Base-by-base conservation (phyloP, 352 stramenopile species). In the Pythium monospermum region DNA sequence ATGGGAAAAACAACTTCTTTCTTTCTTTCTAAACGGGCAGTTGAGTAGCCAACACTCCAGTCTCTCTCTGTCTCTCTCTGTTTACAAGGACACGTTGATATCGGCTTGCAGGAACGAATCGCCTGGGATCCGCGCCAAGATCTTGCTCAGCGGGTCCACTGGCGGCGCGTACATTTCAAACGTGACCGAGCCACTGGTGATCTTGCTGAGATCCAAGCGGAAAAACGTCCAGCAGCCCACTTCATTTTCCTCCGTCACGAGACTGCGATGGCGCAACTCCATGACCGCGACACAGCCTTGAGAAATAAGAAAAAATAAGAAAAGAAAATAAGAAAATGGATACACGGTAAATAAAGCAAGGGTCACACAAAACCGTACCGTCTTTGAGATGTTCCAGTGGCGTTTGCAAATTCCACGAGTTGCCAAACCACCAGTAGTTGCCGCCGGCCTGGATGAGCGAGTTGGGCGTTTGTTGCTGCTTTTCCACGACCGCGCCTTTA, bases 211-310 rank as follows among this genome's bases (percentile, higher is more conserved):
- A 52, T 94, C 84, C 19, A 94, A 51, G 18, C 85, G 82, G 74
- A 94, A 92, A 63, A 94, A 94, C 23, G 84, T 94, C 84, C 84
- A 94, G 61, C 81, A 93, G 50, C 83, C 81, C 25, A 94, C 82
- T 68, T 94, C 84, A 46, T 88, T 73, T 65, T 92, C 79, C 38
- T 93, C 74, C 8, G 81, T 93, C 28, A 91, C 67, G 40, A 88
- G 66, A 58, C 77, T 94, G 33, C 81, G 78, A 67, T 94, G 80
- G 36, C 79, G 75, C 47, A 94, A 59, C 64, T 94, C 84, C 81
- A 94, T 89, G 21, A 94, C 81, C 4, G 84, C 84, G 16, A 94
- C 79, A 47, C 82, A 91, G 49, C 84, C 83, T 91, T 69, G 21
- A 57, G 23, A 43, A 13, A 22, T 53, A 49, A 11, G 49, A 36